A percentile compares a stretch with the other conserved stretches of the same genome.
phyloP scores from a whole-genome alignment of 371 early-diverging fungal species.

The Mucor sp. region DNA sequence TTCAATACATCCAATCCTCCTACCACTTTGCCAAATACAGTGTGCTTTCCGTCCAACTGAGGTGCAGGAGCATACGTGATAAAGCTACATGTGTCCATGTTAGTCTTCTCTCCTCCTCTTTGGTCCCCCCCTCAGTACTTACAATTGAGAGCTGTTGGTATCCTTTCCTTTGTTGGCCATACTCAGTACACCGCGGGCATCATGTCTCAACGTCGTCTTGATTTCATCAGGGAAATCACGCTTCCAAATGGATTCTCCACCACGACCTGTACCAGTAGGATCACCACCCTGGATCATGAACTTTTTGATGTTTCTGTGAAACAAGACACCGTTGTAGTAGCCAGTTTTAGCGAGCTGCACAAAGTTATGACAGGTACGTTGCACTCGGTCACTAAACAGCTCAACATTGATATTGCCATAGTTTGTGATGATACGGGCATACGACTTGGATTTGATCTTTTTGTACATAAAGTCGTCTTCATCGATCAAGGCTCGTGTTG shows the following conservation, averaged over 20 bases:
- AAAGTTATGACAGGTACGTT: conserved; percentile 92
- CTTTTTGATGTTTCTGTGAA: conserved; percentile 88
- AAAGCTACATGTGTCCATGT: conserved; percentile 55
- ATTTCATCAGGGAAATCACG: conserved; percentile 83
- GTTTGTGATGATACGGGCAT: conserved; percentile 78
- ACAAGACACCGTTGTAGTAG: conserved; percentile 79
- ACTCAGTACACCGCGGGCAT: conserved; percentile 75
- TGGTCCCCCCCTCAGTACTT: conserved; percentile 31
- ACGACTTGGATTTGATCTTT: conserved; percentile 75
- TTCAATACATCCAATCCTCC: conserved; percentile 82
- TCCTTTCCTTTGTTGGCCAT: conserved; percentile 92
- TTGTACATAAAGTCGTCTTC: conserved; percentile 90
- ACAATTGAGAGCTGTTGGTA: conserved; percentile 91
- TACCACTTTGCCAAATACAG: conserved; percentile 87
- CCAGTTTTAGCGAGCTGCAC: conserved; percentile 81
- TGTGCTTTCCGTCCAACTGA: conserved; percentile 92
- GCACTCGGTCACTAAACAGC: conserved; percentile 80
- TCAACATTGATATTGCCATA: conserved; percentile 89
- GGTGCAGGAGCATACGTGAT: conserved; percentile 79
- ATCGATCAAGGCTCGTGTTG: conserved; percentile 69
- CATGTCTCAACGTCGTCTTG: conserved; percentile 72
- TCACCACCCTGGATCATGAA: conserved; percentile 98
- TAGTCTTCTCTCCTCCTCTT: not conserved
- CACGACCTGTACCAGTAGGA: conserved; percentile 89
- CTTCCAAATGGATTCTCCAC: conserved; percentile 86